Evolutionary conservation across 805 yeast genomes (phyloP).

Genomic region (Myxozyma vanderwaltii): DNA sequence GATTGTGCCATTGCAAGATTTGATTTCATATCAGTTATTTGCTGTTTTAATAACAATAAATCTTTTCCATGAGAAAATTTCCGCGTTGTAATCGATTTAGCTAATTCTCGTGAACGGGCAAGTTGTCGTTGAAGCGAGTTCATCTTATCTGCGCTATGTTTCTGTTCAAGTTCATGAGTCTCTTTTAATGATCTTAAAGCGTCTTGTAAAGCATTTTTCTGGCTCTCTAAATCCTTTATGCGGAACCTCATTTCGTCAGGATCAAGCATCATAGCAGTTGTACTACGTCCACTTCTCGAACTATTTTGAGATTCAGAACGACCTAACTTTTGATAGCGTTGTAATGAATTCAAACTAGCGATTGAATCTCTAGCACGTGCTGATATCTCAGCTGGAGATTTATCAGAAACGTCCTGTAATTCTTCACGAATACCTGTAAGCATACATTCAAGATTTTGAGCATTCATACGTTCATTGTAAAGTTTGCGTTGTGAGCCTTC

Average conservation of each 20-base stretch:
- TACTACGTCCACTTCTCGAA: background rate
- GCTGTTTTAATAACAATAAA: slow-evolving; percentile 21
- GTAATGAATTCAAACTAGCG: slow-evolving; percentile 11
- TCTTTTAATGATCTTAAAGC: slow-evolving; percentile 47
- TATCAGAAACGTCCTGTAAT: slow-evolving; percentile 20
- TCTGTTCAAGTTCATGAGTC: slow-evolving; percentile 45
- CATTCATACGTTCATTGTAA: slow-evolving; percentile 28
- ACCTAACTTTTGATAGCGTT: background rate
- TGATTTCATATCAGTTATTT: slow-evolving; percentile 31
- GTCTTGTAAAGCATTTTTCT: slow-evolving; percentile 46
- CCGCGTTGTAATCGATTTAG: slow-evolving; percentile 16
- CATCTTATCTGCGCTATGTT: slow-evolving; percentile 29
- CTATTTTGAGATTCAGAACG: slow-evolving; percentile 1
- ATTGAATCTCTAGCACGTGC: slow-evolving; percentile 11
- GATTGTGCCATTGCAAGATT: slow-evolving; percentile 42
- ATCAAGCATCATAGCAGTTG: background rate
- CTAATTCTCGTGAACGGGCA: slow-evolving; percentile 13
- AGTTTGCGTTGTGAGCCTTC: slow-evolving; percentile 32
- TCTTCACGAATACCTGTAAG: slow-evolving; percentile 29
- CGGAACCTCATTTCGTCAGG: slow-evolving; percentile 10
- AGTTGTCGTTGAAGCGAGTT: slow-evolving; percentile 15
- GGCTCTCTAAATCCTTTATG: slow-evolving; percentile 36
- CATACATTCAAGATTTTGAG: slow-evolving; percentile 30
- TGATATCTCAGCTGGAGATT: slow-evolving; percentile 8
- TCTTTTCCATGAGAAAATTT: slow-evolving; percentile 12